A percentile compares a stretch with the other conserved stretches of the same genome.
Conservation (phyloP, 2,329 filamentous ascomycete genomes). For the Phaeosphaeriaceae sp. region DNA sequence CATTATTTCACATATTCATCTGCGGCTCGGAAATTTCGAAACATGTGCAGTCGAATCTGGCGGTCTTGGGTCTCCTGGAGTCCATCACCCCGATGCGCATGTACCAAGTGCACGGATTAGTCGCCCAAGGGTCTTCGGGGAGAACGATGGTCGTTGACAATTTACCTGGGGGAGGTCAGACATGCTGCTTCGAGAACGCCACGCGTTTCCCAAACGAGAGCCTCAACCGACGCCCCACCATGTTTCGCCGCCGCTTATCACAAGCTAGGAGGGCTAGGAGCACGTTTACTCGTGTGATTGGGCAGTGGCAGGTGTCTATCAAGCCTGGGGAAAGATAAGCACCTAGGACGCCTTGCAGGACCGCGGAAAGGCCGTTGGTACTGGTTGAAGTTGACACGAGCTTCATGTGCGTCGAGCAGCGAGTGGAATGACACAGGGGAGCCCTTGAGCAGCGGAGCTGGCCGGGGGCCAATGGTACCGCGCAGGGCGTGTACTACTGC, state of each 20-base stretch:
- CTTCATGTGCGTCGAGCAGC: slow-evolving; percentile 20
- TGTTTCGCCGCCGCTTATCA: slow-evolving; percentile 48
- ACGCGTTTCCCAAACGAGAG: slow-evolving; percentile 35
- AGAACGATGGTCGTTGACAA: slow-evolving; percentile 33
- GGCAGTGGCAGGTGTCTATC: slow-evolving; percentile 19
- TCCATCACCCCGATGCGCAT: not conserved
- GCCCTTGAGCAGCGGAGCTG: slow-evolving; percentile 36
- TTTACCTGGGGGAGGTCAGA: slow-evolving; percentile 19
- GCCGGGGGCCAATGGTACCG: slow-evolving; percentile 38
- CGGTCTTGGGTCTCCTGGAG: not conserved
- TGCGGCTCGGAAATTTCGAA: not conserved
- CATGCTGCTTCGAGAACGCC: slow-evolving; percentile 37
- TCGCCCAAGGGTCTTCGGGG: slow-evolving; percentile 22
- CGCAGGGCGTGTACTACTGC: slow-evolving; percentile 6
- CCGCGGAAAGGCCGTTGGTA: slow-evolving; percentile 24
- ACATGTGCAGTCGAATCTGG: not conserved
- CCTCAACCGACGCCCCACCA: slow-evolving; percentile 44
- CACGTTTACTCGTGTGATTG: slow-evolving; percentile 27
- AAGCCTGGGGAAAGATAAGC: slow-evolving; percentile 42
- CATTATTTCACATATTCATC: not conserved
- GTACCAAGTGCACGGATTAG: slow-evolving; percentile 8
- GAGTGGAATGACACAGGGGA: slow-evolving; percentile 23
- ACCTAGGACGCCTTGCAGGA: slow-evolving; percentile 29
- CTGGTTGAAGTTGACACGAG: slow-evolving; percentile 26
- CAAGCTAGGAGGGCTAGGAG: slow-evolving; percentile 16